Evolutionary conservation across 768 basidiomycete species (phyloP), one percentile per base, ranked within the genome.

Genomic region (Xerocomellus chrysenteron): DNA sequence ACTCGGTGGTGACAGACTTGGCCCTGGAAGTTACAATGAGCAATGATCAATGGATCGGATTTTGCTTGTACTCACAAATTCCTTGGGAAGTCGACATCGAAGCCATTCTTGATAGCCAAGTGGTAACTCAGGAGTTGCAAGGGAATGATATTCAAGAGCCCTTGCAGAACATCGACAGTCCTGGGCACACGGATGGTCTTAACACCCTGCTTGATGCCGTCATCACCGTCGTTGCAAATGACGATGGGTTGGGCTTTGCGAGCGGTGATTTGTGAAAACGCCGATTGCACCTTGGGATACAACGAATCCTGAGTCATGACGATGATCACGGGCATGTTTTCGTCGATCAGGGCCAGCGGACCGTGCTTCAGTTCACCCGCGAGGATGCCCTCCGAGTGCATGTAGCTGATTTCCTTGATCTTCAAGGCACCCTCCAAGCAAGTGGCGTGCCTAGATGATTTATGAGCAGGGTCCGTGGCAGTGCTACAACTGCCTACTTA

Each of bases 311-410:
- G 89, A 30, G 97, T 99, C 97, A 99, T 99, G 77, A 99, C 86
- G 76, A 99, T 93, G 78, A 98, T 98, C 64, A 98, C 93, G 41
- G 94, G 85, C 90, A 97, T 93, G 77, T 96, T 94, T 77, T 98
- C 97, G 70, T 99, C 97, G 66, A 99, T 90, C 63, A 99, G 78
- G 52, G 97, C 97, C 54, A 99, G 86, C 53, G 97, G 97, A 44
- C 97, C 97, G 71, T 99, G 97, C 80, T 99, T 99, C 62, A 99
- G 80, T 78, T 99, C 97, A 64, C 97, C 97, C 24, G 97, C 97
- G 54, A 99, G 86, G 72, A 98, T 98, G 70, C 90, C 90, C 80
- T 69, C 65, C 16, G 68, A 68, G 49, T 72, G 73, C 70, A 77
- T 74, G 77, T 98, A 98, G 54, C 90, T 91, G 73, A 98, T 95